phyloP scores from a whole-genome alignment of 805 yeast genomes.

The Sungouiozyma ichnusensis region DNA sequence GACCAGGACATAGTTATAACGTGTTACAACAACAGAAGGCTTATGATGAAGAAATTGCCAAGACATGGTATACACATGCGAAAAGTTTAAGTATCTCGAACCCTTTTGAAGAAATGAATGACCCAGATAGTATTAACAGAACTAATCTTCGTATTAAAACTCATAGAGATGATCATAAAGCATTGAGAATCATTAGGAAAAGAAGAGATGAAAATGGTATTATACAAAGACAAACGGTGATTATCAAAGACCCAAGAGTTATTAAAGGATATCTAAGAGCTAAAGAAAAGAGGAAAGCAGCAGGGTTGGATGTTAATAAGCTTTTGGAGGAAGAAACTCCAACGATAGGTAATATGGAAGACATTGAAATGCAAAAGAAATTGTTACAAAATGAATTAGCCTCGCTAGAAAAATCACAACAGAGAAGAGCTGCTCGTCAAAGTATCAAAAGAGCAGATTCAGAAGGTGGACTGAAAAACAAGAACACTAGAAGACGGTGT shows the following conservation, averaged over 20 bases:
- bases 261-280: slow-evolving; percentile 75
- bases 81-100: slow-evolving; percentile 40
- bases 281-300: slow-evolving; percentile 48
- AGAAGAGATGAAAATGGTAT: slow-evolving; percentile 78
- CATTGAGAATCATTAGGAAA: slow-evolving; percentile 62
- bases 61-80: slow-evolving; percentile 85
- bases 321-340: slow-evolving; percentile 22
- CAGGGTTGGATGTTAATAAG: slow-evolving; percentile 52
- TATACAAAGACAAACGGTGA: slow-evolving; percentile 68
- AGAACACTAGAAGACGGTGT: slow-evolving; percentile 60
- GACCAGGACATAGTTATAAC: slow-evolving; percentile 60
- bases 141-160: slow-evolving; percentile 22
- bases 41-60: slow-evolving; percentile 79
- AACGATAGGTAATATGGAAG: slow-evolving; percentile 59
- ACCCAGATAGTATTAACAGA: slow-evolving; percentile 30
- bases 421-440: slow-evolving; percentile 49
- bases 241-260: slow-evolving; percentile 74
- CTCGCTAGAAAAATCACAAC: slow-evolving; percentile 66
- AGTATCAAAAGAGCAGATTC: slow-evolving; percentile 33
- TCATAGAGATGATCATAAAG: slow-evolving; percentile 29
- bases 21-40: slow-evolving; percentile 82
- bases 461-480: slow-evolving; percentile 23
- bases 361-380: slow-evolving; percentile 65
- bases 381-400: slow-evolving; percentile 76
- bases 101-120: slow-evolving; percentile 29